Evolutionary conservation across 192 early-diverging fungal species (phyloP).

Genomic region (Coemansia sp.): DNA sequence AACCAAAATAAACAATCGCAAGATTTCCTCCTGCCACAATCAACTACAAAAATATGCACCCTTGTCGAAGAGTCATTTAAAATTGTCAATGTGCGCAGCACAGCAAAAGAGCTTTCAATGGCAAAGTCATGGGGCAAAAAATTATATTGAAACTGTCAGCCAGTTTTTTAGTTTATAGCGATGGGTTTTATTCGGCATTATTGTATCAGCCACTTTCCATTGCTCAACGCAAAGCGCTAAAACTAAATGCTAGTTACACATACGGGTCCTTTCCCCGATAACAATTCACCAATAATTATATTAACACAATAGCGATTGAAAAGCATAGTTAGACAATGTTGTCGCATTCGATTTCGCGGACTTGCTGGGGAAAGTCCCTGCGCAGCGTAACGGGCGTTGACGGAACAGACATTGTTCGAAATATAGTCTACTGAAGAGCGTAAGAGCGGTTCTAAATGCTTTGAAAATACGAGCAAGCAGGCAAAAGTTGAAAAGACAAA

Average conservation of each 20-base stretch:
- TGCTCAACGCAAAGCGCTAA: slow-evolving; percentile 1
- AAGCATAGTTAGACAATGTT: slow-evolving; percentile 13
- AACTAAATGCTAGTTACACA: not conserved
- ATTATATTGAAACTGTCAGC: no score
- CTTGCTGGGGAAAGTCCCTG: slow-evolving; percentile 34
- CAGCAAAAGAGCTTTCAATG: not conserved
- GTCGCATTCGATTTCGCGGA: slow-evolving; percentile 22
- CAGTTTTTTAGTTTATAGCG: no score
- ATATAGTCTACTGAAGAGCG: no score
- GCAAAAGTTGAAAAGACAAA: no score
- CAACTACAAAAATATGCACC: not conserved
- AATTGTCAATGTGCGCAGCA: slow-evolving; percentile 1
- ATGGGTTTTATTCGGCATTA: not conserved
- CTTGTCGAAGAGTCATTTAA: not conserved
- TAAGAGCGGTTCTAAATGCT: no score
- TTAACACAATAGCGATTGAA: slow-evolving; percentile 9
- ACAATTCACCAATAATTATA: slow-evolving; percentile 2
- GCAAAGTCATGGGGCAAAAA: not conserved
- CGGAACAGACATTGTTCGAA: slow-evolving; percentile 14
- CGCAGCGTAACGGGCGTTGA: not conserved
- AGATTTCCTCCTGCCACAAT: not conserved
- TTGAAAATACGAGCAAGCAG: no score
- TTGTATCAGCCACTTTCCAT: not conserved
- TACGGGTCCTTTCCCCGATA: not conserved
- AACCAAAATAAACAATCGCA: not conserved